Conservation (phyloP, 257 asterid genomes). For the Echites panduratus region DNA sequence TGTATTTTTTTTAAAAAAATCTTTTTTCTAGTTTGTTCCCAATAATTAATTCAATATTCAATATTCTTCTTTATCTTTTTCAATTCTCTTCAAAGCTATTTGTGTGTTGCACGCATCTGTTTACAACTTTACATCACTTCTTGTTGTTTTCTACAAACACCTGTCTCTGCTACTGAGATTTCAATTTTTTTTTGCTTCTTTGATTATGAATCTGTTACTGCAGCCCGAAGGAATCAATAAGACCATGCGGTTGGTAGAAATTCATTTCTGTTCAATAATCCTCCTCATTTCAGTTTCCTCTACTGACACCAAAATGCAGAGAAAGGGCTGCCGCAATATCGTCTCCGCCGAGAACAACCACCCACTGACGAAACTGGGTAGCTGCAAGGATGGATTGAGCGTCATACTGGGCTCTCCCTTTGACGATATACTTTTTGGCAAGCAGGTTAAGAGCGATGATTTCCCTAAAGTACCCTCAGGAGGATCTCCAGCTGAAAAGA, state of each 20-base stretch:
- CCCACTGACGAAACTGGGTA: neutral
- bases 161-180: neutral
- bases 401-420: neutral
- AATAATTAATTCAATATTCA: neutral
- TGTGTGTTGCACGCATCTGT: neutral
- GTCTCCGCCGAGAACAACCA: neutral
- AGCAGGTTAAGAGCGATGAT: neutral
- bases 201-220: neutral
- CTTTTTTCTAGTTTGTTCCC: neutral
- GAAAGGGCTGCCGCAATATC: too few relatives aligned
- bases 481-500: too few relatives aligned
- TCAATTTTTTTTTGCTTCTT: neutral
- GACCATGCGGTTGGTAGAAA: neutral
- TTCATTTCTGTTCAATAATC: neutral
- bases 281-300: neutral
- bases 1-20: too few relatives aligned
- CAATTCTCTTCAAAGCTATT: neutral
- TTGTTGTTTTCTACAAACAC: neutral
- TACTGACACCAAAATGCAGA: neutral
- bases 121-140: conserved; percentile 1
- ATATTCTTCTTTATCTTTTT: neutral
- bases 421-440: neutral
- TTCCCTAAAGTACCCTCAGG: neutral
- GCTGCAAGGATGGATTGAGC: conserved; percentile 11
- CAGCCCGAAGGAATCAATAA: neutral